Evolutionary conservation across 2,329 filamentous ascomycete genomes (phyloP).

Genomic region (Fusarium ambrosium): DNA sequence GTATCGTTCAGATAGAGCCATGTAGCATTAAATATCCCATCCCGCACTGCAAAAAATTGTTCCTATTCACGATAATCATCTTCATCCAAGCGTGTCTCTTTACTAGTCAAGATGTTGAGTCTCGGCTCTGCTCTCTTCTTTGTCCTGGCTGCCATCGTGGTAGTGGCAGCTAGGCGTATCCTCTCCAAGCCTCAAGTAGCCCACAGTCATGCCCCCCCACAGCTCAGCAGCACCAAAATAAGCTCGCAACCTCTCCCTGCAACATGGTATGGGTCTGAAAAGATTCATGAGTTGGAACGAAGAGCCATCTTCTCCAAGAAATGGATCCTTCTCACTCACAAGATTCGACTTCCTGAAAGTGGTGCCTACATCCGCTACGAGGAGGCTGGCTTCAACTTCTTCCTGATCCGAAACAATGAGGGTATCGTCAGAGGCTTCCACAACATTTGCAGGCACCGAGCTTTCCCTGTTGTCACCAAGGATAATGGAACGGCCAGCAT

Average conservation of each 20-base stretch:
- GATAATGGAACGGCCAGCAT: slow-evolving; percentile 64
- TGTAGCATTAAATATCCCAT: neutral
- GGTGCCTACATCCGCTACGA: slow-evolving; percentile 70
- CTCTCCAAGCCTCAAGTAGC: slow-evolving; percentile 25
- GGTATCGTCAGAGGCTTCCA: slow-evolving; percentile 71
- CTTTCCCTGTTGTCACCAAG: slow-evolving; percentile 68
- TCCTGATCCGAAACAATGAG: slow-evolving; percentile 66
- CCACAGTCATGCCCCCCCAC: slow-evolving; percentile 21
- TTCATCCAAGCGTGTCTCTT: neutral
- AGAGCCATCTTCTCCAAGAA: slow-evolving; percentile 69
- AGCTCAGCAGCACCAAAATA: slow-evolving; percentile 20
- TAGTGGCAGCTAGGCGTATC: slow-evolving; percentile 4
- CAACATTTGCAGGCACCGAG: slow-evolving; percentile 73
- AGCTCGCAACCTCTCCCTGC: slow-evolving; percentile 37
- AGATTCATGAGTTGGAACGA: slow-evolving; percentile 68
- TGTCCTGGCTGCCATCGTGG: neutral
- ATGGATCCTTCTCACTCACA: slow-evolving; percentile 69
- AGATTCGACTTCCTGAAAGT: slow-evolving; percentile 61
- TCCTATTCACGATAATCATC: neutral
- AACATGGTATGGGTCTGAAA: slow-evolving; percentile 64
- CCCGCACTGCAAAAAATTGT: neutral
- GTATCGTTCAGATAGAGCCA: neutral
- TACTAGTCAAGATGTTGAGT: neutral
- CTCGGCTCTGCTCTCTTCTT: neutral
- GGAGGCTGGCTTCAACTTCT: slow-evolving; percentile 68